phyloP scores from a whole-genome alignment of 768 basidiomycete species.

The Suillus weaverae region DNA sequence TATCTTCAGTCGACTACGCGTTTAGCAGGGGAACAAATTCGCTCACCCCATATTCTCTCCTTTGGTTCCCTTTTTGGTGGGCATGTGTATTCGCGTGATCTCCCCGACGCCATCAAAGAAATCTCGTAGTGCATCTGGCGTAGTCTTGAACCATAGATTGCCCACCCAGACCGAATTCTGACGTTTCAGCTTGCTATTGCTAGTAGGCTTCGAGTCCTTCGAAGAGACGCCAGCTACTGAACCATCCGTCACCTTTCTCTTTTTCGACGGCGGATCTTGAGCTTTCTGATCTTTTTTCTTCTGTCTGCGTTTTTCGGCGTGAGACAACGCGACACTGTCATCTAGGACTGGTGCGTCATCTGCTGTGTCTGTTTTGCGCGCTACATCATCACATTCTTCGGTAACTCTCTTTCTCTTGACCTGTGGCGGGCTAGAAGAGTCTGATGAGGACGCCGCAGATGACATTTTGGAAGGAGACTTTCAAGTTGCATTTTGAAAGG shows the following conservation, averaged over 20 bases:
- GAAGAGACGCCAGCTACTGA: conserved; percentile 3
- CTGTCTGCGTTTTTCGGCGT: conserved; percentile 68
- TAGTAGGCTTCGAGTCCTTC: conserved; percentile 11
- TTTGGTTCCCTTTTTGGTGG: conserved; percentile 63
- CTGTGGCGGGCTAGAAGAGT: conserved; percentile 31
- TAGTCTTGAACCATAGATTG: conserved; percentile 90
- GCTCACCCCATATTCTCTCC: conserved; percentile 80
- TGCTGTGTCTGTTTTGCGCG: conserved; percentile 13
- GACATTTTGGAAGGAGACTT: conserved; percentile 16
- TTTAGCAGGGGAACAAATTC: conserved; percentile 12
- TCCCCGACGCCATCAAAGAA: conserved; percentile 76
- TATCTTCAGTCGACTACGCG: background rate
- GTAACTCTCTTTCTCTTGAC: conserved; percentile 24
- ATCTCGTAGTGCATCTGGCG: conserved; percentile 59
- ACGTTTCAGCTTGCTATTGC: conserved; percentile 44
- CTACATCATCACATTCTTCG: conserved; percentile 22
- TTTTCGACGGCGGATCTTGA: conserved; percentile 38
- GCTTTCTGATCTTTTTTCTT: conserved; percentile 43
- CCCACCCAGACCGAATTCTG: conserved; percentile 96
- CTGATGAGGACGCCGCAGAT: conserved; percentile 28
- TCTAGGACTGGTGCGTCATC: conserved; percentile 12
- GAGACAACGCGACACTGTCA: conserved; percentile 63
- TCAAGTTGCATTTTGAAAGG: background rate
- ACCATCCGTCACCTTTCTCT: conserved; percentile 43
- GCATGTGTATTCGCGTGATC: conserved; percentile 84